Conservation (phyloP, 495 filamentous ascomycete species). For the Trichoderma gamsii region DNA sequence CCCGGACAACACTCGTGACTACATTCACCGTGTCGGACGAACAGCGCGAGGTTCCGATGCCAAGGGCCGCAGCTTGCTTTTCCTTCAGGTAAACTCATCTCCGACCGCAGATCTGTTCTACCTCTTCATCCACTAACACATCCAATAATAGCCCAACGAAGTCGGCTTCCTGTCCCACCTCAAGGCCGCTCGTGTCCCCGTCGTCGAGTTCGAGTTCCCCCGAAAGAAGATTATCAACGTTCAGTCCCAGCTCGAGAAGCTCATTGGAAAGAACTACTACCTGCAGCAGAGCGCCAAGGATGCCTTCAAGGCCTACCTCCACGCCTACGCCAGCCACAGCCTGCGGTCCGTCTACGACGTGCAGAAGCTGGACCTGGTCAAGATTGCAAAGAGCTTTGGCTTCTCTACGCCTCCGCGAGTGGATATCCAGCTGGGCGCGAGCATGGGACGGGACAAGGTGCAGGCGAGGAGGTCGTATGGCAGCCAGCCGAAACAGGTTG, state of each 20-base stretch:
- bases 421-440: conserved; percentile 80
- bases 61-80: conserved; percentile 80
- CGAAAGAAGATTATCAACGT: conserved; percentile 87
- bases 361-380: conserved; percentile 84
- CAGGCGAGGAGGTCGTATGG: conserved; percentile 76
- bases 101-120: background rate
- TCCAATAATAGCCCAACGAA: conserved; percentile 68
- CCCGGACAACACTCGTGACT: conserved; percentile 83
- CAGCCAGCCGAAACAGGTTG: conserved; percentile 44
- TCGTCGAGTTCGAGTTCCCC: conserved; percentile 95
- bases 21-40: conserved; percentile 95
- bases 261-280: conserved; percentile 93
- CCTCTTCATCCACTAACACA: background rate
- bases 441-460: conserved; percentile 75
- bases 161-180: conserved; percentile 87
- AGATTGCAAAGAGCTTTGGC: conserved; percentile 91
- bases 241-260: conserved; percentile 89
- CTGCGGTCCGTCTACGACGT: conserved; percentile 89
- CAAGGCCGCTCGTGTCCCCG: conserved; percentile 84
- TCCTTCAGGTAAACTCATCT: conserved; percentile 49
- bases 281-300: conserved; percentile 76
- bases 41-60: conserved; percentile 81
- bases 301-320: conserved; percentile 74
- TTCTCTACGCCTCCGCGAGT: conserved; percentile 85
- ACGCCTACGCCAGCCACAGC: conserved; percentile 89